Conservation (phyloP, 2,329 filamentous ascomycete species). For the Fusarium metavorans region DNA sequence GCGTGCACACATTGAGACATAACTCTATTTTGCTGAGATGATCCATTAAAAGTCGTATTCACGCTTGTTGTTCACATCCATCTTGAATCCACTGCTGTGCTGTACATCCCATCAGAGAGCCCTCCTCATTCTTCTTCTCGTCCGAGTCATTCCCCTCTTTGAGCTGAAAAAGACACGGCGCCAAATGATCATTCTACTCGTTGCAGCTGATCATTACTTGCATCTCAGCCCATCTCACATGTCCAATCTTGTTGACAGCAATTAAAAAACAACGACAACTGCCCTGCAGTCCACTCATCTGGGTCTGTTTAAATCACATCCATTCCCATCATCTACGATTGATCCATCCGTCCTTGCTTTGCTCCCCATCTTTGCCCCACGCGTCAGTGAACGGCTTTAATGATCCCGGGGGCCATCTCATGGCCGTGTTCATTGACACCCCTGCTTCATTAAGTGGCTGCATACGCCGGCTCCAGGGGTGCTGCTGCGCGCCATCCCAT, state of each 20-base stretch:
- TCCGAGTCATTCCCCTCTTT: neutral
- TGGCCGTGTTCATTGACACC: conserved; percentile 41
- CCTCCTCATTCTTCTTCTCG: neutral
- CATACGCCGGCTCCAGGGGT: conserved; percentile 46
- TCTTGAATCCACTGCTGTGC: neutral
- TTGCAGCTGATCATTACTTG: conserved; percentile 32
- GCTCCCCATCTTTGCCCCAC: conserved; percentile 26
- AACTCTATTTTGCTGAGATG: conserved; percentile 2
- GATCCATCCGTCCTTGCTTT: neutral
- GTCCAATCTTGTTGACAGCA: conserved; percentile 3
- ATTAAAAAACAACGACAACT: neutral
- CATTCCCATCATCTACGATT: neutral
- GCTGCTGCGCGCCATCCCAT: conserved; percentile 45
- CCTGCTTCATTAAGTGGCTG: conserved; percentile 49
- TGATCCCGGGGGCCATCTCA: conserved; percentile 39
- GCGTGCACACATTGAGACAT: conserved; percentile 18
- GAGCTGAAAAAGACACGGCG: conserved; percentile 1
- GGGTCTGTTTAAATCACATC: conserved; percentile 24
- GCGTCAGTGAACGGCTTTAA: conserved; percentile 40
- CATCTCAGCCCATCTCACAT: conserved; percentile 11
- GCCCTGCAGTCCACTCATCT: conserved; percentile 12
- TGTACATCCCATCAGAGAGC: neutral
- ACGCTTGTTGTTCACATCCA: neutral
- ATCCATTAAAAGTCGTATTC: conserved; percentile 3
- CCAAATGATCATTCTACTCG: conserved; percentile 11